Conservation (phyloP, 352 stramenopile species). For the Blastocystis sp. region DNA sequence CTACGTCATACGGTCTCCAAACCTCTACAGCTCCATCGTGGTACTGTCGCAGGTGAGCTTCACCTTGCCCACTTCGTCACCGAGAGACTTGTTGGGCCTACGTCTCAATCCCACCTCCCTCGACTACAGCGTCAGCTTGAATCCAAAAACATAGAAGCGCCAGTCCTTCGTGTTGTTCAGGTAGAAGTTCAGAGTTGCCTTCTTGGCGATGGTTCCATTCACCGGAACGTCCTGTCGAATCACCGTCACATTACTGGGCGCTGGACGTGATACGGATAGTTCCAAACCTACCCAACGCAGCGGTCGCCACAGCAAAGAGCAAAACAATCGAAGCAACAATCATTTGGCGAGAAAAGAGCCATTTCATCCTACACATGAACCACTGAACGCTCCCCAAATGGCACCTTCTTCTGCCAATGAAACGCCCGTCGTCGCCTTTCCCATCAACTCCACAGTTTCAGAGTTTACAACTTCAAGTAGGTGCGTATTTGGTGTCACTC, state of each 20-base stretch:
- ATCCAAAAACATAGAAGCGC: background rate
- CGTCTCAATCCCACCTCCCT: background rate
- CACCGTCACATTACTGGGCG: background rate
- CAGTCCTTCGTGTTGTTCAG: background rate
- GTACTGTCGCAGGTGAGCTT: conserved; percentile 22
- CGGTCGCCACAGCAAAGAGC: background rate
- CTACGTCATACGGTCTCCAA: background rate
- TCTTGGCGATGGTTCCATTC: background rate
- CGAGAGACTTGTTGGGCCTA: background rate
- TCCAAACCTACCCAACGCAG: background rate
- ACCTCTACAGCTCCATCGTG: background rate
- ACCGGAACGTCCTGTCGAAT: conserved; percentile 6
- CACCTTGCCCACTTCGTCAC: background rate
- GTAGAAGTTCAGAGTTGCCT: background rate
- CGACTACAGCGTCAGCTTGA: background rate
- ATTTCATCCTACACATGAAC: background rate
- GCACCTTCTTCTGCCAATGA: background rate
- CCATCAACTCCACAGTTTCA: background rate
- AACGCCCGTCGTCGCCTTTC: background rate
- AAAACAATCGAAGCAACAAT: background rate
- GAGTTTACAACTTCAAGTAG: conserved; percentile 27
- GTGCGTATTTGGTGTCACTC: background rate
- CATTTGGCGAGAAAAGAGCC: background rate
- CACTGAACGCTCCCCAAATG: background rate
- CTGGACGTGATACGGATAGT: background rate